Evolutionary conservation across 345 rosid genomes (phyloP).

Genomic region (Corchorus olitorius): DNA sequence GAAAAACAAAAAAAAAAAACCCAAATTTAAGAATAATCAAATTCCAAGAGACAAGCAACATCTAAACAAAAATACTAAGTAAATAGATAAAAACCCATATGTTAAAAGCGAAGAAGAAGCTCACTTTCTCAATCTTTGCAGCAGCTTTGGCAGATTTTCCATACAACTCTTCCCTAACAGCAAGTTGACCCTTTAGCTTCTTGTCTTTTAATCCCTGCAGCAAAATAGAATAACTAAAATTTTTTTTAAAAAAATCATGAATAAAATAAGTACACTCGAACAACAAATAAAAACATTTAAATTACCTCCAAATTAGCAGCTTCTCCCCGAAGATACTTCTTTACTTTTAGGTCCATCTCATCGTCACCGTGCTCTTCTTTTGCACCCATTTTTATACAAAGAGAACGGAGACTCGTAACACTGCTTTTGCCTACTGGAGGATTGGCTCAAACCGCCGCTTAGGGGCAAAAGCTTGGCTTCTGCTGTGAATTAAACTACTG

Average conservation of each 20-base stretch:
- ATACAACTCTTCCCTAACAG: conserved; percentile 57
- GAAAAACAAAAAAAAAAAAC: conserved; percentile 26
- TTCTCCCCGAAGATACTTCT: conserved; percentile 21
- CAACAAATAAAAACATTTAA: not conserved
- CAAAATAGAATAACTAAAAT: not conserved
- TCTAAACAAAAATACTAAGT: not conserved
- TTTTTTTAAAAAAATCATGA: not conserved
- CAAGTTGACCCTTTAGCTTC: conserved; percentile 26
- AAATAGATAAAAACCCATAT: conserved; percentile 9
- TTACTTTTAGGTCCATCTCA: conserved; percentile 14
- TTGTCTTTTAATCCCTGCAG: conserved; percentile 21
- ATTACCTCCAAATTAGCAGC: conserved; percentile 25
- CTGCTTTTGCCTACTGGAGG: no score
- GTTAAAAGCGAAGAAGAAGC: not conserved
- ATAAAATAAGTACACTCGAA: not conserved
- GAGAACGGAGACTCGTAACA: not conserved
- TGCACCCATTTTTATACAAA: not conserved
- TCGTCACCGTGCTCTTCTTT: not conserved
- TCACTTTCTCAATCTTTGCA: conserved; percentile 85
- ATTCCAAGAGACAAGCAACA: not conserved
- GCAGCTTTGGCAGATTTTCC: conserved; percentile 76
- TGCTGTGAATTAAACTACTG: no score
- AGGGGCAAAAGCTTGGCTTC: no score
- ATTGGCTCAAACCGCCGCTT: no score
- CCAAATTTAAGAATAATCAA: not conserved